A percentile compares a stretch with the other conserved stretches of the same genome.
These are phyloP conservation scores for Phytophthora cactorum DNA, from an alignment of 352 stramenopile genomes.

Conservation along the genomic window DNA sequence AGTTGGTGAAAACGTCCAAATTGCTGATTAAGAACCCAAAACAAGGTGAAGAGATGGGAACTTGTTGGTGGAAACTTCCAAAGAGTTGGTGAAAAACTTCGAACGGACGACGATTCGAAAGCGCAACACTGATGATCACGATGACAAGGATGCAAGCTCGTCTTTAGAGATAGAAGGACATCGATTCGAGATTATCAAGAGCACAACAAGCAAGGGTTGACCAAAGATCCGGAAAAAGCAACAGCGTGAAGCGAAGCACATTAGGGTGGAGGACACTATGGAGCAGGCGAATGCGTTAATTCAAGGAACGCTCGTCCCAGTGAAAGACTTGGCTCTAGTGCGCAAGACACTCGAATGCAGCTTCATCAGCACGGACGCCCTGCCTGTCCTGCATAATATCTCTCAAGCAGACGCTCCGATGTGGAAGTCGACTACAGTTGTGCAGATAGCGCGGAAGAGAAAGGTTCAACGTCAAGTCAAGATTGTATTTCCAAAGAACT, in stretches of 20 bases:
- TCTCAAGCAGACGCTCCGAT: neutral
- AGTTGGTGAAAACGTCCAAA: neutral
- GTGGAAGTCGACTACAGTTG: slow-evolving; percentile 4
- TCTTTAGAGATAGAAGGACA: neutral
- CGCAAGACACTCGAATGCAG: slow-evolving; percentile 1
- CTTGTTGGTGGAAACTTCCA: neutral
- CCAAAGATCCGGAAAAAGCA: slow-evolving; percentile 4
- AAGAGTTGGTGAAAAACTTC: no score
- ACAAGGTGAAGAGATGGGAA: neutral
- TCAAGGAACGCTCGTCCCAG: slow-evolving; percentile 6
- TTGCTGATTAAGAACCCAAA: slow-evolving; percentile 1
- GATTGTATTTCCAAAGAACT: slow-evolving; percentile 5
- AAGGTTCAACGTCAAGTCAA: slow-evolving; percentile 1
- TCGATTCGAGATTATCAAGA: neutral
- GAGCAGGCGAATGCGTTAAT: neutral
- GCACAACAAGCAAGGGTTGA: neutral
- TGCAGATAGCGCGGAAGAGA: neutral
- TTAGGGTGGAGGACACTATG: neutral
- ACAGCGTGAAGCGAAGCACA: neutral
- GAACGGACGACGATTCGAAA: neutral
- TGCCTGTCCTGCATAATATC: neutral
- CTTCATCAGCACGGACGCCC: slow-evolving; percentile 1
- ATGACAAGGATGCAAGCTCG: neutral
- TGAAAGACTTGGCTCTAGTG: slow-evolving; percentile 8
- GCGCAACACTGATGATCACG: neutral